A percentile compares a stretch with the other conserved stretches of the same genome.
Evolutionary conservation across 495 filamentous ascomycete genomes (phyloP).

Genomic region (Hypoxylon subgilvum): DNA sequence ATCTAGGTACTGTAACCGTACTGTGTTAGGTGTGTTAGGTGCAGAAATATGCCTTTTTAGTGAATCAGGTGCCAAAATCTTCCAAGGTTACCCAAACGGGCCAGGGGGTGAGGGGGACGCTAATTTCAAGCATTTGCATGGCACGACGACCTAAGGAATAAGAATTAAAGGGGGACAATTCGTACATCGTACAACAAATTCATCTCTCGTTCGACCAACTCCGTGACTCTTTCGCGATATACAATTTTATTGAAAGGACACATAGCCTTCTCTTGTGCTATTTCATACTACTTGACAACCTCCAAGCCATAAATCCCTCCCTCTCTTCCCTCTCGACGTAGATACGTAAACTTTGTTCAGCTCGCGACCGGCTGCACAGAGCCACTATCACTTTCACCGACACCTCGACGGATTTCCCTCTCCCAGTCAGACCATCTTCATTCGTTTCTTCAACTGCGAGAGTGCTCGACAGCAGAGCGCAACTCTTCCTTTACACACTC

Average conservation of each 20-base stretch:
- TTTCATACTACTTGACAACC: background rate
- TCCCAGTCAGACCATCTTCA: conserved; percentile 10
- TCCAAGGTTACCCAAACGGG: conserved; percentile 18
- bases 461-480: background rate
- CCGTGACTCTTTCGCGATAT: conserved; percentile 9
- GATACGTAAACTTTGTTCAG: conserved; percentile 6
- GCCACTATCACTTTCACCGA: conserved; percentile 16
- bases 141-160: conserved; percentile 30
- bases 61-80: conserved; percentile 17
- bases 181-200: background rate
- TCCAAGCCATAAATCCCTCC: background rate
- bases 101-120: conserved; percentile 12
- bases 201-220: conserved; percentile 26
- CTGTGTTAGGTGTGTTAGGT: background rate
- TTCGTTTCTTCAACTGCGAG: conserved; percentile 22
- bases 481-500: conserved; percentile 5
- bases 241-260: conserved; percentile 3
- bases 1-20: background rate
- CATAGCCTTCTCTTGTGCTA: background rate
- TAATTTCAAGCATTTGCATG: conserved; percentile 32
- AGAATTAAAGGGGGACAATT: conserved; percentile 25
- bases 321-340: background rate
- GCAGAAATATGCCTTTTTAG: background rate
- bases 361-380: conserved; percentile 1
- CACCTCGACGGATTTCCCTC: conserved; percentile 2